Conservation (phyloP, 306 rosid species). For the Comarum palustre region DNA sequence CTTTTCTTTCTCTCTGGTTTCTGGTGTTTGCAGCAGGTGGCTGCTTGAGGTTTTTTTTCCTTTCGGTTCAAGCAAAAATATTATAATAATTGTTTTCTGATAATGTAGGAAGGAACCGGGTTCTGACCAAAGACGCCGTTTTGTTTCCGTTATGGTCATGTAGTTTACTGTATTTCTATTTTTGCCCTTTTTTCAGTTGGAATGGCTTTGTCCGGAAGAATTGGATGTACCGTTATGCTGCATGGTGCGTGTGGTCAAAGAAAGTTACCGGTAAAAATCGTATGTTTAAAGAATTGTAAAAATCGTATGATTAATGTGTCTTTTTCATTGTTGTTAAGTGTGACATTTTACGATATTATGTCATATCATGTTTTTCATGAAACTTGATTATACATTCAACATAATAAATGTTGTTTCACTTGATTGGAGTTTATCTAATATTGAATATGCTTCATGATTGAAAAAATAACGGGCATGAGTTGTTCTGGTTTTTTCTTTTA, state of each 20-base stretch:
- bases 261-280: neutral
- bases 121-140: slow-evolving; percentile 1
- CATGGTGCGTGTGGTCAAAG: neutral
- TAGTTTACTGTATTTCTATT: neutral
- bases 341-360: too few species aligned
- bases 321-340: too few species aligned
- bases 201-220: neutral
- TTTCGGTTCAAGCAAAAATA: slow-evolving; percentile 12
- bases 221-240: neutral
- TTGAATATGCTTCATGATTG: too few species aligned
- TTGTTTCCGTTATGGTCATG: neutral
- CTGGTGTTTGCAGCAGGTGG: slow-evolving; percentile 56
- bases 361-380: too few species aligned
- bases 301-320: too few species aligned
- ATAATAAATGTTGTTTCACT: too few species aligned
- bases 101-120: neutral
- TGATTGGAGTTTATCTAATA: too few species aligned
- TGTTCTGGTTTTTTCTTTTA: too few species aligned
- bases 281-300: too few species aligned
- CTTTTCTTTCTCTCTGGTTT: slow-evolving; percentile 39
- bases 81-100: neutral
- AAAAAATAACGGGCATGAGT: too few species aligned
- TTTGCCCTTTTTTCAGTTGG: neutral
- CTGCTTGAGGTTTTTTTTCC: slow-evolving; percentile 34
- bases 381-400: too few species aligned